Evolutionary conservation across 345 rosid species (phyloP).

Genomic region (Citrus inodora): DNA sequence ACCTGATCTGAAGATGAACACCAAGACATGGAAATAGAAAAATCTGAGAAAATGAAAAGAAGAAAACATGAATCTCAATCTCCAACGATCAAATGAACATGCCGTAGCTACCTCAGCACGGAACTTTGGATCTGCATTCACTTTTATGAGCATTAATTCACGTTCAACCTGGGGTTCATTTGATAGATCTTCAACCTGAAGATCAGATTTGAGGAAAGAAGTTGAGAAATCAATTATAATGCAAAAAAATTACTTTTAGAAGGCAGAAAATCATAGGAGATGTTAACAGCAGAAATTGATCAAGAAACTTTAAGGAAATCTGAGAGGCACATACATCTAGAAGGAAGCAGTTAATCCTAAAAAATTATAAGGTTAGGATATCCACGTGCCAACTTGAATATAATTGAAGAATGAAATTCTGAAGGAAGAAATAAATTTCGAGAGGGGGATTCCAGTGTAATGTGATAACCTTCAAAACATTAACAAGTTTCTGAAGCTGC

Average conservation of each 20-base stretch:
- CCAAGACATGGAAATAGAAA: slow-evolving; percentile 8
- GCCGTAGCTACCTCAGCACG: slow-evolving; percentile 63
- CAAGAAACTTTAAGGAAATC: neutral
- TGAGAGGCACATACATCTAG: neutral
- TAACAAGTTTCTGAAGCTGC: slow-evolving; percentile 96
- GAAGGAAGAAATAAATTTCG: neutral
- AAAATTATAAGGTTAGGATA: neutral
- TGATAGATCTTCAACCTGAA: slow-evolving; percentile 88
- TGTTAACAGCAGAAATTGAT: neutral
- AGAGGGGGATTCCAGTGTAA: neutral
- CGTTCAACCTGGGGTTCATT: slow-evolving; percentile 94
- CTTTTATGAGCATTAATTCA: slow-evolving; percentile 88
- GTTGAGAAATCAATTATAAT: neutral
- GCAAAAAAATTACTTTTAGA: neutral
- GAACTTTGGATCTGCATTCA: slow-evolving; percentile 51
- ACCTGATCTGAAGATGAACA: slow-evolving; percentile 62
- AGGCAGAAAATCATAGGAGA: slow-evolving; percentile 5
- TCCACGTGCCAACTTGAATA: neutral
- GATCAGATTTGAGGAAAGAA: neutral
- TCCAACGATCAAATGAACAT: neutral
- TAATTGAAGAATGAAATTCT: neutral
- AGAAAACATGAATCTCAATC: neutral
- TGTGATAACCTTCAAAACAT: slow-evolving; percentile 72
- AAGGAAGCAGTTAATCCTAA: neutral
- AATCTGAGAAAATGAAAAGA: neutral